phyloP scores from a whole-genome alignment of 2,329 filamentous ascomycete genomes.

The Fusarium burgessii region DNA sequence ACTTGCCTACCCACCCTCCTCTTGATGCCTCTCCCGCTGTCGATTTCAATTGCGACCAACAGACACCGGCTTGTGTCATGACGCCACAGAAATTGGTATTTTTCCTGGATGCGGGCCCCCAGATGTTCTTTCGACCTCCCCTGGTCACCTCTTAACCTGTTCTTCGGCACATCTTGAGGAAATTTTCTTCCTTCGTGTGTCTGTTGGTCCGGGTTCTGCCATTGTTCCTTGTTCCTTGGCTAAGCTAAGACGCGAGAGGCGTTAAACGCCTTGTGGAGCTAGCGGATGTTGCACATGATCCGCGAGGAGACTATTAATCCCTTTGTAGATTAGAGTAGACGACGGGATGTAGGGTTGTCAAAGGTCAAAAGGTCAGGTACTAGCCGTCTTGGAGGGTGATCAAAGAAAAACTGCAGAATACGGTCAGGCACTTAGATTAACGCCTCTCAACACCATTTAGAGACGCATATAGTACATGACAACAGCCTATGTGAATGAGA shows the following conservation, averaged over 20 bases:
- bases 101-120: slow-evolving; percentile 16
- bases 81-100: slow-evolving; percentile 32
- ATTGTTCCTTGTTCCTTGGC: slow-evolving; percentile 36
- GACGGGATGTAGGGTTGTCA: slow-evolving; percentile 32
- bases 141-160: slow-evolving; percentile 29
- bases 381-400: slow-evolving; percentile 10
- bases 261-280: slow-evolving; percentile 50
- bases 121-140: slow-evolving; percentile 13
- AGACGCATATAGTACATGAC: not conserved
- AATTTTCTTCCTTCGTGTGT: slow-evolving; percentile 29
- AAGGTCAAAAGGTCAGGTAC: slow-evolving; percentile 34
- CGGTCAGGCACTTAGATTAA: slow-evolving; percentile 12
- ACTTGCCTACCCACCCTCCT: slow-evolving; percentile 15
- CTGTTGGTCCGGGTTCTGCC: slow-evolving; percentile 39
- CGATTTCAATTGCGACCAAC: slow-evolving; percentile 20
- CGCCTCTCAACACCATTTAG: slow-evolving; percentile 13
- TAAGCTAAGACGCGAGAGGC: slow-evolving; percentile 42
- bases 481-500: slow-evolving; percentile 8
- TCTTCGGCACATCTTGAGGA: slow-evolving; percentile 36
- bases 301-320: slow-evolving; percentile 44
- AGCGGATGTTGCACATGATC: slow-evolving; percentile 51
- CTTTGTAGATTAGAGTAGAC: slow-evolving; percentile 42
- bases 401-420: slow-evolving; percentile 18
- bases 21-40: slow-evolving; percentile 25
- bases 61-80: slow-evolving; percentile 38